Percentiles rank a stretch among this genome's conserved stretches.
Evolutionary conservation across 2,329 filamentous ascomycete genomes (phyloP).

Genomic region (Plenodomus biglobosus): DNA sequence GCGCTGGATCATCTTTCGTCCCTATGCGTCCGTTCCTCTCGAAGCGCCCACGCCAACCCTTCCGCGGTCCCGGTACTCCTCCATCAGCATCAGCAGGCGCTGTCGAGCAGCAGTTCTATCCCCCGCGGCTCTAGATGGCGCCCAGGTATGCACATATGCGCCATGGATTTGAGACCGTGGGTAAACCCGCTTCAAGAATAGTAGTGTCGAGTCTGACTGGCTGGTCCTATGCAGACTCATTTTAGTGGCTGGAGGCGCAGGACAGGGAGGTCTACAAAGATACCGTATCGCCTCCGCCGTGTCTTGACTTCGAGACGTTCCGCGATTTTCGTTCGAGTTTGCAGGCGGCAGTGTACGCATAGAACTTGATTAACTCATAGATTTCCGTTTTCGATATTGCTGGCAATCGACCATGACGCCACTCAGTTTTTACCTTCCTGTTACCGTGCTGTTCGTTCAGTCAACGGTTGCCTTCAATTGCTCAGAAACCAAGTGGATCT

Average conservation of each 20-base stretch:
- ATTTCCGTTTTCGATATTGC: conserved; percentile 35
- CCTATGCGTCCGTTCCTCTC: conserved; percentile 14
- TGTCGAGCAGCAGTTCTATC: conserved; percentile 17
- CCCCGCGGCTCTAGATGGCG: conserved; percentile 28
- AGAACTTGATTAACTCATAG: conserved; percentile 15
- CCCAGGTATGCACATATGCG: conserved; percentile 20
- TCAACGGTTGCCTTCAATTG: conserved; percentile 44
- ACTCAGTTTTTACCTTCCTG: conserved; percentile 27
- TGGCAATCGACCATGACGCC: conserved; percentile 30
- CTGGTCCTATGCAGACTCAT: conserved; percentile 19
- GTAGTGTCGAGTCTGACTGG: conserved; percentile 31
- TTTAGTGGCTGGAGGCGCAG: conserved; percentile 26
- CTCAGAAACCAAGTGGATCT: conserved; percentile 42
- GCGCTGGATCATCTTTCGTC: conserved; percentile 27
- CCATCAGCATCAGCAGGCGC: conserved; percentile 37
- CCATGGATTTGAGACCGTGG: conserved; percentile 19
- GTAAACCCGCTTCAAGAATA: conserved; percentile 32
- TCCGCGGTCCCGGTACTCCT: conserved; percentile 18
- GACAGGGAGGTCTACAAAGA: conserved; percentile 38
- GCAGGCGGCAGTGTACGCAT: conserved; percentile 7
- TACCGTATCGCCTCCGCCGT: conserved; percentile 28
- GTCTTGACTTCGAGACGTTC: conserved; percentile 26
- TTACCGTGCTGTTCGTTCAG: conserved; percentile 42
- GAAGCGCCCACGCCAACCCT: conserved; percentile 34
- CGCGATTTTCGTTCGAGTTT: conserved; percentile 20